Percentiles rank a stretch among this genome's conserved stretches.
phyloP scores from a whole-genome alignment of 164 flowering plant species.

The Euptelea pleiosperma region DNA sequence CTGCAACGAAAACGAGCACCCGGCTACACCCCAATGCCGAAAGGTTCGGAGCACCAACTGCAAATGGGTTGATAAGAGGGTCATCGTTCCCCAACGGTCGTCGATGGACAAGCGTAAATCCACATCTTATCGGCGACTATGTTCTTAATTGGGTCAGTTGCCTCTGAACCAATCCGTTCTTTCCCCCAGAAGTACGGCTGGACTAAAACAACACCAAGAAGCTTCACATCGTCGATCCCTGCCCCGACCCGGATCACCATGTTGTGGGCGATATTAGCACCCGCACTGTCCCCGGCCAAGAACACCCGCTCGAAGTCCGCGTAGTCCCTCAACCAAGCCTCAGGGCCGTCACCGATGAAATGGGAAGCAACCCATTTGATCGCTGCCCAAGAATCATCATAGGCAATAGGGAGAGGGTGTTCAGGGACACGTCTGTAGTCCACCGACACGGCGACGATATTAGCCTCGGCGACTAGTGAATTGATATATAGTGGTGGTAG shows the following conservation, averaged over 20 bases:
- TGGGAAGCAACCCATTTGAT: conserved; percentile 38
- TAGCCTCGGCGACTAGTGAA: conserved; percentile 21
- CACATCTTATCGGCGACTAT: conserved; percentile 38
- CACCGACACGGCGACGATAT: conserved; percentile 29
- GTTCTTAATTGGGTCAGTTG: background rate
- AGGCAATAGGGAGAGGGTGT: conserved; percentile 34
- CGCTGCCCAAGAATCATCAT: conserved; percentile 42
- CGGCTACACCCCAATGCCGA: conserved; percentile 30
- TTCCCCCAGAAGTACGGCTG: conserved; percentile 23
- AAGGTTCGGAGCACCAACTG: conserved; percentile 36
- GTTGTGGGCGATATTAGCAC: conserved; percentile 33
- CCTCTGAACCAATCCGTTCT: conserved; percentile 7
- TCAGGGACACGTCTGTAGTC: conserved; percentile 36
- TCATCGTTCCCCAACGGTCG: conserved; percentile 47
- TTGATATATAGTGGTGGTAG: conserved; percentile 17
- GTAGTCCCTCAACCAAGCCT: conserved; percentile 29
- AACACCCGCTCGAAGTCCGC: conserved; percentile 29
- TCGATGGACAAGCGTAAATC: conserved; percentile 39
- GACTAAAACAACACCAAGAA: conserved; percentile 12
- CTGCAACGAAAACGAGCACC: conserved; percentile 47
- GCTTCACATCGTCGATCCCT: too few species aligned
- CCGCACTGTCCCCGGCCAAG: conserved; percentile 39
- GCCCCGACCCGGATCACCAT: conserved; percentile 25
- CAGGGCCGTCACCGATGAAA: conserved; percentile 21
- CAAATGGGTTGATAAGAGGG: conserved; percentile 49